Evolutionary conservation across 164 flowering plant species (phyloP), one percentile per base, ranked within the genome.

Genomic region (Chimonanthus salicifolius): DNA sequence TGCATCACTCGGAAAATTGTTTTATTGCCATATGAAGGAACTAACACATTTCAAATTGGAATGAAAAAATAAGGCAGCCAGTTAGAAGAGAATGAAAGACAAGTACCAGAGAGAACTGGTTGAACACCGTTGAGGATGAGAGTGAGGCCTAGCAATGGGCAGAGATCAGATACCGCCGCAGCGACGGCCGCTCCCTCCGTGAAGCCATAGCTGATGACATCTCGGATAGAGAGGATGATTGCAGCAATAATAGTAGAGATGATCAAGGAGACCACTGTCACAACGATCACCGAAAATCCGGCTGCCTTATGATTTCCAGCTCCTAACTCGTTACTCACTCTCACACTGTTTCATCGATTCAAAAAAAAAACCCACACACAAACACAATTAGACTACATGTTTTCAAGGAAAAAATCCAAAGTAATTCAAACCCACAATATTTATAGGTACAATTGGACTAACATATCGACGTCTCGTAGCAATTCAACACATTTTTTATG

Each of bases 301-400:
- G 90, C 89, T 3, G 91, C 77, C 68, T 83, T 88, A 3, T 90
- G 90, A 68, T 88, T 79, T 9, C 87, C 85, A 0, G 87, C 86
- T 6, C 88, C 88, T 1, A 84, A 76, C 69, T 85, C 88, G 72
- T 85, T 85, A 64, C 84, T 70, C 46, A 88, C 89, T 60, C 93
- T 81, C 63, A 89, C 90, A 75, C 93, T 89, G 86, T 58, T 7
- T 3, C 11, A 8, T 7, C 7, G n/a, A 7, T 4, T 5, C 47
- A 11, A 66, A 11, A 6, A 13, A 54, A 1, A 54, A 5, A 15
- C 5, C 2, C 60, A 54, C 11, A 13, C 60, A 54, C 16, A 13
- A 9, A 10, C 16, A 54, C 16, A 11, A 54, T 54, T 54, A 54
- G 33, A 33, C 33, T 33, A 33, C 33, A 33, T 33, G 33, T 33